These are phyloP conservation scores for Xylaria cubensis DNA, from an alignment of 495 filamentous ascomycete genomes.

Conservation along the genomic window DNA sequence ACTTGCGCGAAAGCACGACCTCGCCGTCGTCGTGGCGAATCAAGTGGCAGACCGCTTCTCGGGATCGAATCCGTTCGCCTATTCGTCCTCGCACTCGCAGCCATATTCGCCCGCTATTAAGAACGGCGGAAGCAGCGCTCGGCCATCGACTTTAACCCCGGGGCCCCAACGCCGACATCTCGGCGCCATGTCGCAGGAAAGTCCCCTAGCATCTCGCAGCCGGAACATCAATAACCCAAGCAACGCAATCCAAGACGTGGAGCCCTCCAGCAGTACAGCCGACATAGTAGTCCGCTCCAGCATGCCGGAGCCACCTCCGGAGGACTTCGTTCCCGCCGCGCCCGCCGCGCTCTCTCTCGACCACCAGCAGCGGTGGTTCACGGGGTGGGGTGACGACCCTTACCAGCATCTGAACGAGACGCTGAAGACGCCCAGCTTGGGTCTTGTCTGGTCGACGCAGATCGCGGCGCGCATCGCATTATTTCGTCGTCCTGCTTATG, in stretches of 20 bases:
- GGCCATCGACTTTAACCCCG: not conserved
- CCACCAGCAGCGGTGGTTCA: constrained; percentile 93
- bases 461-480: constrained; percentile 82
- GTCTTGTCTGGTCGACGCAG: constrained; percentile 89
- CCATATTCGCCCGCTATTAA: constrained; percentile 16
- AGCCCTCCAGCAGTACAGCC: constrained; percentile 33
- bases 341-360: constrained; percentile 70
- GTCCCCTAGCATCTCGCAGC: constrained; percentile 48
- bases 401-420: constrained; percentile 35
- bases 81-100: constrained; percentile 8
- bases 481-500: constrained; percentile 64
- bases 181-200: constrained; percentile 42
- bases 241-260: constrained; percentile 6
- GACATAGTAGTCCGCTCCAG: constrained; percentile 40
- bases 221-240: constrained; percentile 8
- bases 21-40: constrained; percentile 91
- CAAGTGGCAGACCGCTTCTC: constrained; percentile 93
- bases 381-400: constrained; percentile 82
- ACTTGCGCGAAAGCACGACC: constrained; percentile 70
- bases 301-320: constrained; percentile 38
- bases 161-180: not conserved
- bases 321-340: constrained; percentile 33
- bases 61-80: constrained; percentile 11
- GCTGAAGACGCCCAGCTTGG: constrained; percentile 84
- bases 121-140: constrained; percentile 7